These are phyloP conservation scores for Mycena galopus DNA, from an alignment of 768 basidiomycete species.

Conservation along the genomic window DNA sequence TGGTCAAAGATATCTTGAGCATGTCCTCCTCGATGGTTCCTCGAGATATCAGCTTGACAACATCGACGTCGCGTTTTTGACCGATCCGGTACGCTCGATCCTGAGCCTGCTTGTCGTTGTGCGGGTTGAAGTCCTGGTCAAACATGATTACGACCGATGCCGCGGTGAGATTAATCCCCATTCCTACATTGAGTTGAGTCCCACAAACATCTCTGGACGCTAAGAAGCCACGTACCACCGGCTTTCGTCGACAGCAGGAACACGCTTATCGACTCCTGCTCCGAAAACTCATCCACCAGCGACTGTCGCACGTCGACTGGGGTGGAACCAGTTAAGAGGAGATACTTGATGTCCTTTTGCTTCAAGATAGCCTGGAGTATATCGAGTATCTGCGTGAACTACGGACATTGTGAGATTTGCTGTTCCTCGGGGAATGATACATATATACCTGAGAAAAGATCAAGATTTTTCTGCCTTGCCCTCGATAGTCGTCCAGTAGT, in stretches of 20 bases:
- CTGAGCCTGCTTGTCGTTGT: slow-evolving; percentile 97
- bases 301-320: slow-evolving; percentile 94
- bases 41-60: slow-evolving; percentile 92
- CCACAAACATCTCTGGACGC: background rate
- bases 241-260: slow-evolving; percentile 95
- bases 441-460: slow-evolving; percentile 91
- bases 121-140: slow-evolving; percentile 98
- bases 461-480: slow-evolving; percentile 83
- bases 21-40: slow-evolving; percentile 98
- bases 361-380: slow-evolving; percentile 89
- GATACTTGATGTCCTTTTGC: slow-evolving; percentile 77
- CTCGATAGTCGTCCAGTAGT: slow-evolving; percentile 76
- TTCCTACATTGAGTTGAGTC: slow-evolving; percentile 55
- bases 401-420: background rate
- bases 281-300: slow-evolving; percentile 95
- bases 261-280: slow-evolving; percentile 86
- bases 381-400: slow-evolving; percentile 98
- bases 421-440: background rate
- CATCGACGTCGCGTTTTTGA: slow-evolving; percentile 93
- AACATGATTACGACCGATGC: slow-evolving; percentile 98
- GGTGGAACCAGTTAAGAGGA: slow-evolving; percentile 92
- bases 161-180: slow-evolving; percentile 97
- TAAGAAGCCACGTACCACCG: slow-evolving; percentile 61
- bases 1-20: slow-evolving; percentile 88
- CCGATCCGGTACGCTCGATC: slow-evolving; percentile 98